Base-by-base conservation (phyloP, 495 filamentous ascomycete genomes). In the Aspergillus cavernicola region DNA sequence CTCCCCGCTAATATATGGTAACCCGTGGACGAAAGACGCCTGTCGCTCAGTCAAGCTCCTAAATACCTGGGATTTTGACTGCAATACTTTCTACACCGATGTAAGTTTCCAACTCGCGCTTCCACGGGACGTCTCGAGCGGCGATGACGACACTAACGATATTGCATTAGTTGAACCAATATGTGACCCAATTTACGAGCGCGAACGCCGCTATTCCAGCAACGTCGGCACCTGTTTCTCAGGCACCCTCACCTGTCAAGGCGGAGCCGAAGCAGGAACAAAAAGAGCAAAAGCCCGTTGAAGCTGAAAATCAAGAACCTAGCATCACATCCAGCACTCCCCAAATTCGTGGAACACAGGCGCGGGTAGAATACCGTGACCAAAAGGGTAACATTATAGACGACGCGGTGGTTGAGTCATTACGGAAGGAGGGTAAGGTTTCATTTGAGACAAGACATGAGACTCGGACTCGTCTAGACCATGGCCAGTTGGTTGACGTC, bases 371-470 rank as follows among this genome's bases (percentile, higher is more conserved):
- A 70, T 98, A 95, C 70, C 85, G 93, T 37, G 93, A 98, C 65
- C 89, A 97, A 65, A 75, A 95, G 56, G 93, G 93, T 44, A 96
- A 97, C 60, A 61, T 97, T 35, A 77, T 98, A 18, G 76, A 92
- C 59, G 84, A 88, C 54, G 84, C 87, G 60, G 82, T 96, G 55
- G 92, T 98, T 38, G 82, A 86, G 59, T 85, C 82, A 1, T 81
- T 98, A 22, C 79, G 87, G 61, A 66, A 70, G 35, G 75, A 79
- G 52, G 93, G 92, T 60, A 92, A 96, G 71, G 91, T 97, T 22
- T 87, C 87, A 54, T 96, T 97, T 71, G 85, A 92, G 67, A 98
- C 93, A 7, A 84, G 85, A 48, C 97, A 96, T 63, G 92, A 97
- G 74, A 95, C 92, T 9, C 80, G 87, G 50, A 95, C 91, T 15